A percentile compares a stretch with the other conserved stretches of the same genome.
Evolutionary conservation across 2,329 filamentous ascomycete species (phyloP).

Genomic region (Diaporthe velutina): DNA sequence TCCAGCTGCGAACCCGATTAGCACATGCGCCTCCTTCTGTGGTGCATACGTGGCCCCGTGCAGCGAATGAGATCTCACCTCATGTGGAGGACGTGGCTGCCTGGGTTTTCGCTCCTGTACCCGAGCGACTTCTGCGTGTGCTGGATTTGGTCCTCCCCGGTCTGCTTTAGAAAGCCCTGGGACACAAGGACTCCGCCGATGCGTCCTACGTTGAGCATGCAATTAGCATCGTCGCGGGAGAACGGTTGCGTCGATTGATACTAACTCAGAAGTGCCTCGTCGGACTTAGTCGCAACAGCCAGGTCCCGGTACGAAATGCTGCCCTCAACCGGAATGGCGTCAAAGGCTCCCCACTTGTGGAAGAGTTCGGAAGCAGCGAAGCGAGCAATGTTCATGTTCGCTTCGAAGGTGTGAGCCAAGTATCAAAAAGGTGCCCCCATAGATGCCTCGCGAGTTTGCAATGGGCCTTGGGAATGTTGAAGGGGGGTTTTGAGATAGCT

Average conservation of each 20-base stretch:
- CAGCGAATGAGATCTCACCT: not conserved
- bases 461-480: accelerated
- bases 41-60: not conserved
- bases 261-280: conserved; percentile 33
- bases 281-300: conserved; percentile 37
- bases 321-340: conserved; percentile 41
- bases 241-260: not conserved
- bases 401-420: not conserved
- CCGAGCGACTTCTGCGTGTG: conserved; percentile 14
- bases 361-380: conserved; percentile 43
- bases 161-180: conserved; percentile 11
- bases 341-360: conserved; percentile 44
- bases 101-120: conserved; percentile 5
- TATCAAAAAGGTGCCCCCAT: not conserved
- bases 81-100: conserved; percentile 11
- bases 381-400: conserved; percentile 40
- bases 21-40: conserved; percentile 15
- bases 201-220: not conserved
- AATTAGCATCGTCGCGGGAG: not conserved
- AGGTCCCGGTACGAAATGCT: conserved; percentile 42
- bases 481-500: not conserved
- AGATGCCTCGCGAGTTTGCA: not conserved
- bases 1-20: conserved; percentile 41
- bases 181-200: conserved; percentile 22
- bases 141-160: not conserved